Conservation (phyloP, 495 filamentous ascomycete genomes). For the Penicillium coprophilum region DNA sequence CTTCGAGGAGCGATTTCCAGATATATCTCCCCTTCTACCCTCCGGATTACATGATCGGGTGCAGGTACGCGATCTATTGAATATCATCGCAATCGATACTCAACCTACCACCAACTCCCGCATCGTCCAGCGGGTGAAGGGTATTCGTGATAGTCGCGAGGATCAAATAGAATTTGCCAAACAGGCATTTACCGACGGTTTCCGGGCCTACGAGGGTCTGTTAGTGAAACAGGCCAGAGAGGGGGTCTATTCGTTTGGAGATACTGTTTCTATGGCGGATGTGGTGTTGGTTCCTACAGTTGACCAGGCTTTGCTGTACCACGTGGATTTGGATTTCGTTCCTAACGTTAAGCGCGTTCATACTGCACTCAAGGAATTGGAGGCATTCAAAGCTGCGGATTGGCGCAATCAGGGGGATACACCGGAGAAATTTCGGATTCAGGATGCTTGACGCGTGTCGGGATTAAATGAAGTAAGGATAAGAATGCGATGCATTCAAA, state of each 20-base stretch:
- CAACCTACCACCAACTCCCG: neutral
- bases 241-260: neutral
- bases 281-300: neutral
- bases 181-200: neutral
- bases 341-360: neutral
- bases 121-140: neutral
- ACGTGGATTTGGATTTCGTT: neutral
- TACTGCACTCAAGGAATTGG: neutral
- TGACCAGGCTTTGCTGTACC: neutral
- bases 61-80: neutral
- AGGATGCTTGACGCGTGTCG: neutral
- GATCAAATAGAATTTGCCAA: neutral
- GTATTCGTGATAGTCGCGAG: neutral
- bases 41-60: neutral
- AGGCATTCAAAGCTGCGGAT: neutral
- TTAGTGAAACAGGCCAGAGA: neutral
- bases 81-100: slow-evolving; percentile 1
- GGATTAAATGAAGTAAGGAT: neutral
- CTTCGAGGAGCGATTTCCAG: neutral
- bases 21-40: neutral
- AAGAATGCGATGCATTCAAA: too few relatives aligned
- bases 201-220: neutral
- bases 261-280: neutral
- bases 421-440: neutral
- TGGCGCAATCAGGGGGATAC: neutral